These are phyloP conservation scores for Malus fusca DNA, from an alignment of 306 rosid species.

Conservation along the genomic window DNA sequence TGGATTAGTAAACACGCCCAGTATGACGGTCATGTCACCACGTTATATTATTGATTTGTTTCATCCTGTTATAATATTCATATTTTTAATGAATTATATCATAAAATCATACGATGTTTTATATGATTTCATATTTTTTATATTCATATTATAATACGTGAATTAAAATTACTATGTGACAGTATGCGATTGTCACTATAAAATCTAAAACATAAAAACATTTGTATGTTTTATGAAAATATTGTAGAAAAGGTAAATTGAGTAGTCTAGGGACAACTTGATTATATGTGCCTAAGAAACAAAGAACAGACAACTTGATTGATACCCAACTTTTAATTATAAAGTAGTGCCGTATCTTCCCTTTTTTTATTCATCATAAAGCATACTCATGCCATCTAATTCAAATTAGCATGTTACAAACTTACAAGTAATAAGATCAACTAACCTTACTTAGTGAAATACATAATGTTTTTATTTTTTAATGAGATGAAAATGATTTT, in stretches of 20 bases:
- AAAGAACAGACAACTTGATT: slow-evolving; percentile 10
- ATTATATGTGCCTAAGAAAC: neutral
- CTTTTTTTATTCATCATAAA: neutral
- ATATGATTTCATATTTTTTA: too few species aligned
- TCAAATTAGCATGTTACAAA: neutral
- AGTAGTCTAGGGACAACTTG: slow-evolving; percentile 1
- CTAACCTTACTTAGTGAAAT: too few species aligned
- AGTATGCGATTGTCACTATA: neutral
- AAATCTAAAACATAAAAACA: neutral
- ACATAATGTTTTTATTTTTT: too few species aligned
- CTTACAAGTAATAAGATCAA: neutral
- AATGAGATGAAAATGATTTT: neutral
- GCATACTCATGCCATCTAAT: neutral
- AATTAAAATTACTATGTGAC: too few species aligned
- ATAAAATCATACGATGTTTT: too few species aligned
- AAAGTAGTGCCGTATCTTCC: neutral
- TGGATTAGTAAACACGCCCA: too few species aligned
- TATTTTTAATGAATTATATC: too few species aligned
- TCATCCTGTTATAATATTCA: too few species aligned
- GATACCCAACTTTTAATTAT: slow-evolving; percentile 4
- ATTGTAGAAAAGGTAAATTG: neutral
- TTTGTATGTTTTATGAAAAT: neutral
- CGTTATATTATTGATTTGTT: too few species aligned
- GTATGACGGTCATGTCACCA: neutral
- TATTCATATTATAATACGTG: neutral